Evolutionary conservation across 2,329 filamentous ascomycete genomes (phyloP).

Genomic region (Ophiostoma perfectum): DNA sequence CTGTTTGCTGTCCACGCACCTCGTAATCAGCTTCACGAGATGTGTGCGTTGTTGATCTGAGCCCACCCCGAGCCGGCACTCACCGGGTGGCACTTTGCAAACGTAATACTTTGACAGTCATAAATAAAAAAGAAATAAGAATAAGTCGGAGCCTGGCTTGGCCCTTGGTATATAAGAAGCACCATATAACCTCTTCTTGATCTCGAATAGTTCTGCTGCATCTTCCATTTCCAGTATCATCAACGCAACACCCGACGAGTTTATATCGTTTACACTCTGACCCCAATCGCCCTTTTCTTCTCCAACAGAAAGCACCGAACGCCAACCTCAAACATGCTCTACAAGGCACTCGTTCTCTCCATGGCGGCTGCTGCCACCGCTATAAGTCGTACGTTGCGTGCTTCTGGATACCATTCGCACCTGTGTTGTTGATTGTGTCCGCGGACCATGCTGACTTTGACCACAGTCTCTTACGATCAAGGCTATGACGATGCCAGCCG

Average conservation of each 20-base stretch:
- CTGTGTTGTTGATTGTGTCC: too few relatives aligned
- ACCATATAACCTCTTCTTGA: too few relatives aligned
- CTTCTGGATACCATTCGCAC: too few relatives aligned
- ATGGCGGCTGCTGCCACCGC: conserved; percentile 8
- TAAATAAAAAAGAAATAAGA: neutral
- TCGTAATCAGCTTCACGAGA: conserved; percentile 5
- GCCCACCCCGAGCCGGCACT: neutral
- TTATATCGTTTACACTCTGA: neutral
- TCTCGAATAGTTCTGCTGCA: too few relatives aligned
- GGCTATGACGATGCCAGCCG: conserved; percentile 60
- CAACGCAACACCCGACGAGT: too few relatives aligned
- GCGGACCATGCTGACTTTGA: neutral
- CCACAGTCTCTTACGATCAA: conserved; percentile 61
- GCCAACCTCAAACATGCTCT: neutral
- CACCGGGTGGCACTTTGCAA: neutral
- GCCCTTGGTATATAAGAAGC: too few relatives aligned
- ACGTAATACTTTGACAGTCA: too few relatives aligned
- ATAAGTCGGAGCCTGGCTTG: neutral
- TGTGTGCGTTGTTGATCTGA: neutral
- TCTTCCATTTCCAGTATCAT: too few relatives aligned
- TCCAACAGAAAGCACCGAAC: neutral
- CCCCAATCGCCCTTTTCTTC: neutral
- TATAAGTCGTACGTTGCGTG: neutral
- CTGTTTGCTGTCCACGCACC: neutral
- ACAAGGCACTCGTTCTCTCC: neutral